These are phyloP conservation scores for Sanghuangporus sanghuang DNA, from an alignment of 1,284 basidiomycete genomes.

Conservation along the genomic window DNA sequence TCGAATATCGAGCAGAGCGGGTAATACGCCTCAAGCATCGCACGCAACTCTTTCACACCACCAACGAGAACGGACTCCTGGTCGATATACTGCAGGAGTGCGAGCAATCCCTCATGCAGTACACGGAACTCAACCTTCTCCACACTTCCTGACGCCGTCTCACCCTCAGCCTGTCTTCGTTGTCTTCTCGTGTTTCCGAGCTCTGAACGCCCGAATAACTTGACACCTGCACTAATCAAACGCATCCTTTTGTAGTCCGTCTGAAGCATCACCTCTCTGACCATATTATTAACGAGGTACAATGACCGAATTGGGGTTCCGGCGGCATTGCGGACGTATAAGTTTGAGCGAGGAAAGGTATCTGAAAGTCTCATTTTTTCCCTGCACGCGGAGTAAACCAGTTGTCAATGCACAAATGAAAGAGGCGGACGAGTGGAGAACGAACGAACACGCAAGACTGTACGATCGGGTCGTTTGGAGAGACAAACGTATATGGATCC, in stretches of 20 bases:
- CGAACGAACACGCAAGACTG: constrained; percentile 61
- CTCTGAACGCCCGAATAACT: constrained; percentile 57
- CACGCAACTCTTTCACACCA: constrained; percentile 56
- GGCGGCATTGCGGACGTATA: constrained; percentile 84
- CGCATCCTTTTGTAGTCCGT: constrained; percentile 87
- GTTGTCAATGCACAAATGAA: neutral
- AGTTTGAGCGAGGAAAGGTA: constrained; percentile 68
- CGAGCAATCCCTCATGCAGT: constrained; percentile 80
- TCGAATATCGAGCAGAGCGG: constrained; percentile 64
- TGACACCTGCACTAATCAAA: constrained; percentile 88
- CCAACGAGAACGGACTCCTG: constrained; percentile 58
- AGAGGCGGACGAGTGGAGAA: neutral
- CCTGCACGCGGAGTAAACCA: constrained; percentile 27
- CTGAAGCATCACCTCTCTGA: constrained; percentile 72
- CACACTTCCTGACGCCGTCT: constrained; percentile 6
- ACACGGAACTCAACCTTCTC: constrained; percentile 67
- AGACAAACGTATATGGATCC: constrained; percentile 83
- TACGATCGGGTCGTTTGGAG: constrained; percentile 66
- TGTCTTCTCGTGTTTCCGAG: constrained; percentile 19
- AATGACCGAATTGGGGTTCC: constrained; percentile 79
- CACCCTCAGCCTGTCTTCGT: neutral
- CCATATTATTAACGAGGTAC: constrained; percentile 85
- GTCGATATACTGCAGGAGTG: constrained; percentile 77
- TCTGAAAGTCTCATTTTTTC: constrained; percentile 67
- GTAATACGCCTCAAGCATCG: constrained; percentile 72